Percentiles rank a stretch among this genome's conserved stretches.
phyloP scores from a whole-genome alignment of 2,329 filamentous ascomycete species.

The Colletotrichum horii region DNA sequence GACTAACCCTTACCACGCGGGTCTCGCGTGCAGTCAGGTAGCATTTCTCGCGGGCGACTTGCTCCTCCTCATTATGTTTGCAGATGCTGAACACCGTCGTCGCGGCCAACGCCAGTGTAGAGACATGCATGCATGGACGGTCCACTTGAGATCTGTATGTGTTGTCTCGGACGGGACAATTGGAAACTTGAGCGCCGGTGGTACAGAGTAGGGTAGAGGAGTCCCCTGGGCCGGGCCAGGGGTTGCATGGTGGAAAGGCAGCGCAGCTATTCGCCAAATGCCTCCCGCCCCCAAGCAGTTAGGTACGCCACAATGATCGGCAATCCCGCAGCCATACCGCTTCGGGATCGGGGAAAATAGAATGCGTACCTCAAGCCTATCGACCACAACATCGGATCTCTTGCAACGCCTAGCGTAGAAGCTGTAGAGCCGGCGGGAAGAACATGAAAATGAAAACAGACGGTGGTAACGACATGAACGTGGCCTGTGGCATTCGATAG shows the following conservation, averaged over 20 bases:
- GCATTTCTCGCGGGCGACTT: neutral
- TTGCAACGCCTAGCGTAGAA: neutral
- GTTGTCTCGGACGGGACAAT: neutral
- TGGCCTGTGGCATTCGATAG: neutral
- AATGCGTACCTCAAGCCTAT: constrained; percentile 4
- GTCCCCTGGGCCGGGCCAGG: neutral
- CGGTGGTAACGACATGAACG: neutral
- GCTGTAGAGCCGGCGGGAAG: neutral
- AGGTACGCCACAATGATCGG: constrained; percentile 25
- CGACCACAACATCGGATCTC: neutral
- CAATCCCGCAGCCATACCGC: constrained; percentile 21
- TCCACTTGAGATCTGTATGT: neutral
- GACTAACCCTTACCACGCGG: neutral
- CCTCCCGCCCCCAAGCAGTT: constrained; percentile 13
- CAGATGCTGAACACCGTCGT: neutral
- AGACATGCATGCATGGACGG: neutral
- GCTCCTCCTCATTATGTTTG: neutral
- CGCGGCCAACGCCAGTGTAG: neutral
- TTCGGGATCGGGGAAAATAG: constrained; percentile 7
- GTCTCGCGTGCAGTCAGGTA: neutral
- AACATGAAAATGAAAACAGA: neutral
- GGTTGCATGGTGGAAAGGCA: neutral
- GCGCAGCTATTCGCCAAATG: neutral
- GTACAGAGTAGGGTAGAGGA: neutral
- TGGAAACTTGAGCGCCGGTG: neutral